A percentile compares a stretch with the other conserved stretches of the same genome.
Conservation (phyloP, 257 asterid species). For the Penstemon davidsonii region DNA sequence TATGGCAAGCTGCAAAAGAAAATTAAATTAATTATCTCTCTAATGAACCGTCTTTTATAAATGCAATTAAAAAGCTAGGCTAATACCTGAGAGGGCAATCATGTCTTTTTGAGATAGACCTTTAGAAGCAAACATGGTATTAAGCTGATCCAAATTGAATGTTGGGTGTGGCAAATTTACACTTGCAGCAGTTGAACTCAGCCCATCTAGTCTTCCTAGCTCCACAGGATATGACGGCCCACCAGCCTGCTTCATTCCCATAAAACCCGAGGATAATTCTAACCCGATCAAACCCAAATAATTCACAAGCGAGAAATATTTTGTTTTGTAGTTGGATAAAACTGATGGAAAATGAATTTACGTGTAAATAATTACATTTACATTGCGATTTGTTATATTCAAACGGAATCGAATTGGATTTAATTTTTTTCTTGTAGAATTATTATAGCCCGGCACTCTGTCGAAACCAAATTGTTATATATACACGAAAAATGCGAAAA, state of each 20-base stretch:
- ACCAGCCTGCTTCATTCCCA: constrained; percentile 47
- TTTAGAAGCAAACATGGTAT: constrained; percentile 54
- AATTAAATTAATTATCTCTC: neutral
- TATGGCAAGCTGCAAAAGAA: constrained; percentile 60
- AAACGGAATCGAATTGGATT: too few species aligned
- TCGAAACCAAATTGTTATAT: too few species aligned
- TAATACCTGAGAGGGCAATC: constrained; percentile 91
- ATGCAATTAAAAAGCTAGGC: neutral
- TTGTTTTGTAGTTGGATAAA: too few species aligned
- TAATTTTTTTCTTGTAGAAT: too few species aligned
- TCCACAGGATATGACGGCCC: constrained; percentile 80
- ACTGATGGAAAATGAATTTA: too few species aligned
- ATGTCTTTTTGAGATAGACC: constrained; percentile 64
- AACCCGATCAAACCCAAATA: too few species aligned
- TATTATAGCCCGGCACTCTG: too few species aligned
- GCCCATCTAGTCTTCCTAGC: constrained; percentile 81
- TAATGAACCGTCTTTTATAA: neutral
- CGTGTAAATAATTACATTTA: too few species aligned
- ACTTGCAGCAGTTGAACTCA: constrained; percentile 59
- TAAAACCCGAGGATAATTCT: too few species aligned
- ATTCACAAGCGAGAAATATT: too few species aligned
- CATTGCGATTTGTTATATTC: too few species aligned
- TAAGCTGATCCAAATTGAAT: constrained; percentile 67
- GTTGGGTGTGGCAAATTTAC: constrained; percentile 70
- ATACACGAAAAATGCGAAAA: too few species aligned